Conservation (phyloP, 1,139 yeast genomes). For the Lodderomyces theae region DNA sequence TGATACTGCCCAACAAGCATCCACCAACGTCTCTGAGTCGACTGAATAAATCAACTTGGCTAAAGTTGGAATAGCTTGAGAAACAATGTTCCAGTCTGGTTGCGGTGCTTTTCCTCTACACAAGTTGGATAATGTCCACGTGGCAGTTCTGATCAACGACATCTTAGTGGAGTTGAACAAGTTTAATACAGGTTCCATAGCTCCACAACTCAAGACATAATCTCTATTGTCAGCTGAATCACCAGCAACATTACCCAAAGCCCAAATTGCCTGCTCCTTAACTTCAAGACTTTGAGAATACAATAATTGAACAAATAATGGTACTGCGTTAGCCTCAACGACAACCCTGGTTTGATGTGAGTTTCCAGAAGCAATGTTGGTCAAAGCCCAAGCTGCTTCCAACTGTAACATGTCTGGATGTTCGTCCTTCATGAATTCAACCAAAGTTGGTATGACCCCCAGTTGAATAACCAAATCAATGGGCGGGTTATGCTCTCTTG, state of each 20-base stretch:
- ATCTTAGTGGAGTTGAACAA: conserved; percentile 80
- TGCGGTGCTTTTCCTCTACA: conserved; percentile 97
- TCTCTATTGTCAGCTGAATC: conserved; percentile 90
- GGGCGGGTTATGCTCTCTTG: conserved; percentile 97
- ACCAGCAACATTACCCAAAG: conserved; percentile 98
- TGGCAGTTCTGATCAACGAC: conserved; percentile 90
- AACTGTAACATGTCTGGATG: conserved; percentile 87
- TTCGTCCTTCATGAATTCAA: conserved; percentile 74
- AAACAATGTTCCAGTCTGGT: conserved; percentile 90
- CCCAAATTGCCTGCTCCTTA: conserved; percentile 99
- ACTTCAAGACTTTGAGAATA: conserved; percentile 84
- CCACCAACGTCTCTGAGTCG: conserved; percentile 91
- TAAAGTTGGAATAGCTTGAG: conserved; percentile 85
- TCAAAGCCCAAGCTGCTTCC: conserved; percentile 99
- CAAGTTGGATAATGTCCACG: conserved; percentile 95
- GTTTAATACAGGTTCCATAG: conserved; percentile 82
- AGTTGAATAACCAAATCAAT: conserved; percentile 88
- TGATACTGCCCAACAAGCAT: conserved; percentile 98
- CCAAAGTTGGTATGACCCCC: conserved; percentile 90
- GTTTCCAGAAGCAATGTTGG: conserved; percentile 95
- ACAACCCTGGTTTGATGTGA: conserved; percentile 88
- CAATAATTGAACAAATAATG: conserved; percentile 79
- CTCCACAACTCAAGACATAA: conserved; percentile 77
- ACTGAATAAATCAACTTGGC: conserved; percentile 87
- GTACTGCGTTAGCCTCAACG: conserved; percentile 92